These are phyloP conservation scores for Eucalyptus curtisii DNA, from an alignment of 345 rosid species.

Conservation along the genomic window DNA sequence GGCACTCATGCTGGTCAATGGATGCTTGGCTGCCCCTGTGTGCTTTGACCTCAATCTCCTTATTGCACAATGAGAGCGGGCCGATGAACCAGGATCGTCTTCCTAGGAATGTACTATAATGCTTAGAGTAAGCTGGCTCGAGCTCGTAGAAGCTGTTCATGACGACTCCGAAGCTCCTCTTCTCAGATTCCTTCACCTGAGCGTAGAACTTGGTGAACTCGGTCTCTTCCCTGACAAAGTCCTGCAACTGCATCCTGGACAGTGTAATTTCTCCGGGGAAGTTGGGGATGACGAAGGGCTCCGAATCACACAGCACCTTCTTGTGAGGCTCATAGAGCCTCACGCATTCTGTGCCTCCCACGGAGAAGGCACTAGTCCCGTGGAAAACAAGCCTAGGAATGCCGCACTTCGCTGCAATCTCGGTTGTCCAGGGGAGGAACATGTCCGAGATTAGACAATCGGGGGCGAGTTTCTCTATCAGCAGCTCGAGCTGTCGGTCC, in stretches of 20 bases:
- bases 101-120: background rate
- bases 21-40: conserved; percentile 14
- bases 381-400: conserved; percentile 44
- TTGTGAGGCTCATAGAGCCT: conserved; percentile 15
- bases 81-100: conserved; percentile 8
- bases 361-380: conserved; percentile 31
- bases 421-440: conserved; percentile 50
- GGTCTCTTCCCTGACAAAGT: background rate
- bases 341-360: conserved; percentile 4
- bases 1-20: conserved; percentile 16
- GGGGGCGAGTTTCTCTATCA: conserved; percentile 5
- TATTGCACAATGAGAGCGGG: conserved; percentile 20
- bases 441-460: conserved; percentile 36
- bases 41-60: conserved; percentile 20
- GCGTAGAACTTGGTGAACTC: background rate
- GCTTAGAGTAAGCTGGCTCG: conserved; percentile 17
- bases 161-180: background rate
- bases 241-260: background rate
- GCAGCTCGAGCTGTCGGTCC: conserved; percentile 7
- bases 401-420: conserved; percentile 20
- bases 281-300: background rate
- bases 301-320: conserved; percentile 12
- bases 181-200: background rate
- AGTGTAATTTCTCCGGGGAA: conserved; percentile 11
- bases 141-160: conserved; percentile 30